Evolutionary conservation across 345 rosid species (phyloP).

Genomic region (Toxicodendron radicans): DNA sequence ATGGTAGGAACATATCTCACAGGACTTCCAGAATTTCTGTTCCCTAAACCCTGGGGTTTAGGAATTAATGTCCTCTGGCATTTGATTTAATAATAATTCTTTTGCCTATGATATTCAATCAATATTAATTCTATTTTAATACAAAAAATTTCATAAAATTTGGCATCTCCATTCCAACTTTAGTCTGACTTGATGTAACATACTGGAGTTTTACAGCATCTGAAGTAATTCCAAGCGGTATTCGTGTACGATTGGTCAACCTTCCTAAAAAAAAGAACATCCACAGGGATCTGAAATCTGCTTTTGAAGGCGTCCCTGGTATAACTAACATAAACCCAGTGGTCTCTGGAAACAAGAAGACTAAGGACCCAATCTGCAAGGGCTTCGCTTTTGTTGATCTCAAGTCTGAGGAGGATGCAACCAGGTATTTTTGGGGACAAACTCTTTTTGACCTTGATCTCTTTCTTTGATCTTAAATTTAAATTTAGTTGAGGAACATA

Average conservation of each 20-base stretch:
- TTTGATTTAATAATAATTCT: background rate
- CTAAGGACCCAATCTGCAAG: conserved; percentile 82
- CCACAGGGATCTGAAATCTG: conserved; percentile 70
- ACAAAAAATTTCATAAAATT: background rate
- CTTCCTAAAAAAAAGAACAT: conserved; percentile 95
- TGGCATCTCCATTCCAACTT: background rate
- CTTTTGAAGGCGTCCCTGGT: conserved; percentile 67
- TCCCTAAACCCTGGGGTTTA: background rate
- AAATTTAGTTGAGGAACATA: background rate
- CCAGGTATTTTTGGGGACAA: conserved; percentile 43
- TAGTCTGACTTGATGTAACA: conserved; percentile 21
- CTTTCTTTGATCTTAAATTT: conserved; percentile 1
- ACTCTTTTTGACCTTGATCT: background rate
- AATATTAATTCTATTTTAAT: background rate
- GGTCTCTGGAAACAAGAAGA: conserved; percentile 82
- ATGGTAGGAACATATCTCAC: background rate
- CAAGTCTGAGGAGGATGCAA: conserved; percentile 59
- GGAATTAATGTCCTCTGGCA: background rate
- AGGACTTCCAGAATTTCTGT: background rate
- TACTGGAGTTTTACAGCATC: conserved; percentile 32
- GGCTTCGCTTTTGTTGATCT: conserved; percentile 81
- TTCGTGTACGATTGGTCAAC: conserved; percentile 58
- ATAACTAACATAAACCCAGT: conserved; percentile 60
- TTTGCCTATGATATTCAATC: background rate
- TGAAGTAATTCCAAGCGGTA: conserved; percentile 45